Conservation (phyloP, 2,329 filamentous ascomycete genomes). For the Xylaria digitata region DNA sequence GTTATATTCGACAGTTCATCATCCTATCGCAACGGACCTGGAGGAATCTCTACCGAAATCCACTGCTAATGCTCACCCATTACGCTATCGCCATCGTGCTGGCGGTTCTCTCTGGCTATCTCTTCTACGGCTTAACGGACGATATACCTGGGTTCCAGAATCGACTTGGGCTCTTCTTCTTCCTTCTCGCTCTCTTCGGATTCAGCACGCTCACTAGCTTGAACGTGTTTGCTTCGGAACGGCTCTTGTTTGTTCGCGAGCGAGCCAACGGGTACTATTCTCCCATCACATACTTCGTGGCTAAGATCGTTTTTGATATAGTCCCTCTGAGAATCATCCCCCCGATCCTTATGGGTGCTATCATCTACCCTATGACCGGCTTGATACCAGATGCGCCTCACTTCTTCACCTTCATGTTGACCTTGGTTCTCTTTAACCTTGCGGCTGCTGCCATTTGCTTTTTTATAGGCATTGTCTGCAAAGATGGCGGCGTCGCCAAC, state of each 20-base stretch:
- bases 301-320: constrained; percentile 99
- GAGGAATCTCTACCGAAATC: constrained; percentile 97
- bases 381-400: constrained; percentile 83
- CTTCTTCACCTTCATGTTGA: constrained; percentile 91
- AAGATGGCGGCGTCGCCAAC: constrained; percentile 90
- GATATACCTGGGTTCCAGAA: constrained; percentile 99
- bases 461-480: constrained; percentile 96
- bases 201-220: constrained; percentile 96
- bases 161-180: constrained; percentile 95
- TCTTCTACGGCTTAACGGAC: constrained; percentile 96
- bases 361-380: constrained; percentile 98
- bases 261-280: constrained; percentile 97
- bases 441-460: constrained; percentile 93
- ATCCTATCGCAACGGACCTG: constrained; percentile 93
- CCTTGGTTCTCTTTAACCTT: constrained; percentile 94
- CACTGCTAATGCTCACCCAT: constrained; percentile 97
- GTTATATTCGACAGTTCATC: constrained; percentile 82
- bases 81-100: constrained; percentile 97
- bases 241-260: constrained; percentile 91
- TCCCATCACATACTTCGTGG: constrained; percentile 91
- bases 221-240: constrained; percentile 91
- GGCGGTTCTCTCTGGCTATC: constrained; percentile 91
- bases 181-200: constrained; percentile 92
- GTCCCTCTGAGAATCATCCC: constrained; percentile 93
- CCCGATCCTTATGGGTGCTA: constrained; percentile 92